These are phyloP conservation scores for Eragrostis nindensis DNA, from an alignment of 176 grass and related monocot species.

Conservation along the genomic window DNA sequence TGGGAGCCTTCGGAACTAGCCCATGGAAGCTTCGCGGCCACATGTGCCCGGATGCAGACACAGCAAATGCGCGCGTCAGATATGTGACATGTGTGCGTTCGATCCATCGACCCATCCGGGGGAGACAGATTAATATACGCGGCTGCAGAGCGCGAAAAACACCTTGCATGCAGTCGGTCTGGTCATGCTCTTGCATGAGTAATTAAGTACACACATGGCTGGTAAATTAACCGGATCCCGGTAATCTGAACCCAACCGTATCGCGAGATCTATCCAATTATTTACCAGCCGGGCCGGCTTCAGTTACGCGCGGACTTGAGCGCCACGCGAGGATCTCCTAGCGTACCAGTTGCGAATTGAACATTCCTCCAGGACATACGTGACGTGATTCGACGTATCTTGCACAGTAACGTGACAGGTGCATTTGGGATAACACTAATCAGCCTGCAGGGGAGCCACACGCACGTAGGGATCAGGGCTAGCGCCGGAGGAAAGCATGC, in stretches of 20 bases:
- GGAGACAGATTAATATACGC: conserved; percentile 10
- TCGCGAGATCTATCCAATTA: not conserved
- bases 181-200: not conserved
- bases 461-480: conserved; percentile 22
- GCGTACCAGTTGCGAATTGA: conserved; percentile 20
- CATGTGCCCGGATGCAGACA: conserved; percentile 12
- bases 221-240: not conserved
- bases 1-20: not conserved
- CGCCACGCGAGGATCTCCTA: conserved; percentile 5
- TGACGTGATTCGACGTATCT: conserved; percentile 36
- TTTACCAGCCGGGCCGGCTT: not conserved
- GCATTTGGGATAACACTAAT: conserved; percentile 5
- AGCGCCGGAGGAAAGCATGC: not conserved
- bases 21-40: conserved; percentile 40
- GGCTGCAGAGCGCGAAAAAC: conserved; percentile 18
- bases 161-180: conserved; percentile 6
- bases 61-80: conserved; percentile 41
- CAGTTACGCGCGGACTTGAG: not conserved
- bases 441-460: not conserved
- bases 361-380: conserved; percentile 37
- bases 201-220: not conserved
- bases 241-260: conserved; percentile 18
- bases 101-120: not conserved
- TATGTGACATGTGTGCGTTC: conserved; percentile 1
- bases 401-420: conserved; percentile 47